Evolutionary conservation across 2,329 filamentous ascomycete species (phyloP), one percentile per base, ranked within the genome.

Genomic region (Microthyrium microscopicum): DNA sequence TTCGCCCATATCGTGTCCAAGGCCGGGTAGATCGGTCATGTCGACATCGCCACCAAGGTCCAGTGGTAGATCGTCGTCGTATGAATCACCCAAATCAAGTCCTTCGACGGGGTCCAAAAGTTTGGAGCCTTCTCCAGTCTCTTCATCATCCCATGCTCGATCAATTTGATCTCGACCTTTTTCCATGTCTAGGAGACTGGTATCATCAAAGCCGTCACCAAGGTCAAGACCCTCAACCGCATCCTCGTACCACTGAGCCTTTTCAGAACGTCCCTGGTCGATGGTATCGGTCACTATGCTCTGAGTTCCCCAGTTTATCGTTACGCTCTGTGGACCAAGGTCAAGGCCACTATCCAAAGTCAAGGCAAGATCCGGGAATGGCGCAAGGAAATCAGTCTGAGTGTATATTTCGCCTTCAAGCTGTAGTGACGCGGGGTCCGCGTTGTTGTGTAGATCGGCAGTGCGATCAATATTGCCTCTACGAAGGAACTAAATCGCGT

Each of bases 401-500:
- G 89, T 95, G 44, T 98, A 79, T 34, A 78, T 77, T 60, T 98
- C 89, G 5, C 85, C 84, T n/a, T n/a, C 35, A 98, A 68, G 48
- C 87, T 80, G 41, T 95, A 70, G 24, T 19, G 83, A 77, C 52
- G 85, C 82, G 31, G 85, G 78, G 46, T 84, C 84, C 20, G 81
- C 78, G 41, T 80, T 67, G 46, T 82, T 77, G 12, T 87, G 57
- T 35, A 64, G 66, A 47, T 79, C 82, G 32, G 74, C 69, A n/a
- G 85, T 82, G 46, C 95, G 70, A 56, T 98, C 89, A 51, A 95
- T 91, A 58, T 94, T 94, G 43, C 87, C 87, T 30, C 87, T 82
- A 39, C 85, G 80, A 60, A 95, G 98, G 26, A 89, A 87, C 87
- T 93, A 37, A n/a, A n/a, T n/a, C n/a, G n/a, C n/a, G n/a, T n/a